Evolutionary conservation across 805 yeast genomes (phyloP).

Genomic region (Tetrapisispora iriomotensis): DNA sequence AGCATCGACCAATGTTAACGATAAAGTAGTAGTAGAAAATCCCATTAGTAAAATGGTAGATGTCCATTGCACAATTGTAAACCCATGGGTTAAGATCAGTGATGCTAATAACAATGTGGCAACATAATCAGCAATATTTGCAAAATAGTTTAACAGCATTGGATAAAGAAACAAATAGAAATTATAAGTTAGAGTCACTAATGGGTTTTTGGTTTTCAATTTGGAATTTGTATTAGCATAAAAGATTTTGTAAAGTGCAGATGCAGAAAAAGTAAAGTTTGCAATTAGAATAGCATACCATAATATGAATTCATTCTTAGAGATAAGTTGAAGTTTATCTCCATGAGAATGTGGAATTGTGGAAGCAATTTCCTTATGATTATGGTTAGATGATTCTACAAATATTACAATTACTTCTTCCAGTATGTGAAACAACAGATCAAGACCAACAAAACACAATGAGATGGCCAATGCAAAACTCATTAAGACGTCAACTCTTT

Average conservation of each 20-base stretch:
- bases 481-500: slow-evolving; percentile 78
- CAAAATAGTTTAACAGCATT: slow-evolving; percentile 11
- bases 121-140: slow-evolving; percentile 21
- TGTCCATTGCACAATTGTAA: slow-evolving; percentile 28
- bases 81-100: slow-evolving; percentile 25
- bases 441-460: slow-evolving; percentile 83
- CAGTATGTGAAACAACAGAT: slow-evolving; percentile 73
- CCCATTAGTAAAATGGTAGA: slow-evolving; percentile 27
- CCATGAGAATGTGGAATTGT: slow-evolving; percentile 29
- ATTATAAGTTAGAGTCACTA: slow-evolving; percentile 25
- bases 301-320: slow-evolving; percentile 9
- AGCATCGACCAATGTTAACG: slow-evolving; percentile 13
- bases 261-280: slow-evolving; percentile 16
- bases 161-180: slow-evolving; percentile 23
- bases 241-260: slow-evolving; percentile 19
- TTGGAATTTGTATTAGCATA: slow-evolving; percentile 22
- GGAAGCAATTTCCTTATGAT: slow-evolving; percentile 26
- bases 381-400: slow-evolving; percentile 20
- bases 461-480: slow-evolving; percentile 84
- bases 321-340: slow-evolving; percentile 5
- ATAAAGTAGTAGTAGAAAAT: slow-evolving; percentile 24
- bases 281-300: slow-evolving; percentile 21
- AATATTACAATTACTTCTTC: slow-evolving; percentile 53
- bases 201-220: slow-evolving; percentile 27
- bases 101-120: slow-evolving; percentile 22